Evolutionary conservation across 371 early-diverging fungal species (phyloP).

Genomic region (Gilbertella persicaria): DNA sequence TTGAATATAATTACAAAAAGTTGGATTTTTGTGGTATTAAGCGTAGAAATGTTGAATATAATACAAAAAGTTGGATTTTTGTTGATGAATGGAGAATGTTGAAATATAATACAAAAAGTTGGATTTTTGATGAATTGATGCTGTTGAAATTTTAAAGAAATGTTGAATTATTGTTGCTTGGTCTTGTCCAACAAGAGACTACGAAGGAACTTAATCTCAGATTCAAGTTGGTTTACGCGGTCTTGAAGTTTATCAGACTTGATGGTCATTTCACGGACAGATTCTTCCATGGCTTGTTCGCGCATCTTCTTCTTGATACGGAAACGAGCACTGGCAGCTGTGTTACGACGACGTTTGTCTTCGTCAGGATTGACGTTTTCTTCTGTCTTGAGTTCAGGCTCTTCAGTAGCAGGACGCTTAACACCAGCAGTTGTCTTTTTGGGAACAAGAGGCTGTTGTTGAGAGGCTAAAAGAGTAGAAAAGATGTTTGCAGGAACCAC

Average conservation of each 20-base stretch:
- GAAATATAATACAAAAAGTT: conserved; percentile 1
- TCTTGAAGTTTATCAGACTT: conserved; percentile 74
- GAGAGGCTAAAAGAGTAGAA: conserved; percentile 13
- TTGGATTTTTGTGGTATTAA: conserved; percentile 11
- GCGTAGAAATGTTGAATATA: background rate
- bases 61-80: conserved; percentile 9
- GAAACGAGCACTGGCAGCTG: conserved; percentile 93
- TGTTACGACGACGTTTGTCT: conserved; percentile 92
- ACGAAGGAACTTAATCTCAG: conserved; percentile 88
- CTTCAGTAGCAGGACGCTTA: conserved; percentile 4
- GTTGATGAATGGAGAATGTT: conserved; percentile 8
- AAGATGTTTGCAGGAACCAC: conserved; percentile 6
- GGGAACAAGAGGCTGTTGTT: background rate
- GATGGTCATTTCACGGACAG: conserved; percentile 78
- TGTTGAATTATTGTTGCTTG: conserved; percentile 1
- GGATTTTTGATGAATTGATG: conserved; percentile 8
- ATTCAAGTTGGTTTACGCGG: conserved; percentile 77
- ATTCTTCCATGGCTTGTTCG: conserved; percentile 84
- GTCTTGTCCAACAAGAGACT: conserved; percentile 79
- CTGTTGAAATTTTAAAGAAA: conserved; percentile 1
- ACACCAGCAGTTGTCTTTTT: conserved; percentile 1
- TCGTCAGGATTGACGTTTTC: conserved; percentile 45
- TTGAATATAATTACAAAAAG: conserved; percentile 21
- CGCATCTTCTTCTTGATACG: conserved; percentile 89
- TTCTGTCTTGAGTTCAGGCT: background rate